phyloP scores from a whole-genome alignment of 2,329 filamentous ascomycete genomes.

The Cadophora luteo-olivacea region DNA sequence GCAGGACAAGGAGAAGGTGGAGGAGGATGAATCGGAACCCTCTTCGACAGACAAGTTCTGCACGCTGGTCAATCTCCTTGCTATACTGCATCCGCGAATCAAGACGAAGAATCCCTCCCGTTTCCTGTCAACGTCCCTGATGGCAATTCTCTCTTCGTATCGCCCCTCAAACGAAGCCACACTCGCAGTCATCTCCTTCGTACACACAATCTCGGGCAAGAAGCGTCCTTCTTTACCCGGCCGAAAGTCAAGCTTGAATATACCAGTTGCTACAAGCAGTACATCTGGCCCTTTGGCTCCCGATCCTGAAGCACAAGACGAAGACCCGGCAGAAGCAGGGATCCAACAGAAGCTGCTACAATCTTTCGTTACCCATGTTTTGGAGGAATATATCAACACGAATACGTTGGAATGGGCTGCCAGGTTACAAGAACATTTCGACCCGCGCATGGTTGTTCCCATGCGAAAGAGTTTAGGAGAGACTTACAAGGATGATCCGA shows the following conservation, averaged over 20 bases:
- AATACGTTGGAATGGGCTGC: conserved; percentile 67
- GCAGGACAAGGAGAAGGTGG: conserved; percentile 31
- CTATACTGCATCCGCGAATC: conserved; percentile 75
- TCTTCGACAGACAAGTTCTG: conserved; percentile 62
- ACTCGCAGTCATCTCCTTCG: conserved; percentile 73
- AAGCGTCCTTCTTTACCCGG: conserved; percentile 68
- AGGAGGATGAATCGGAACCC: conserved; percentile 30
- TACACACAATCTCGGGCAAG: conserved; percentile 71
- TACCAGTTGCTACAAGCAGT: conserved; percentile 60
- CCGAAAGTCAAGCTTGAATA: conserved; percentile 62
- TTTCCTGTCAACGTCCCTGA: conserved; percentile 78
- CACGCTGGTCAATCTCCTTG: conserved; percentile 72
- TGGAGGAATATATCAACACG: conserved; percentile 74
- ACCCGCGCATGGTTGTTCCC: conserved; percentile 68
- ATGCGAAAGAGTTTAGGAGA: conserved; percentile 66
- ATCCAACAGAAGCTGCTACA: conserved; percentile 72
- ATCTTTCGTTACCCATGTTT: conserved; percentile 77
- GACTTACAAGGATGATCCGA: conserved; percentile 68
- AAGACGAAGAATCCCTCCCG: conserved; percentile 79
- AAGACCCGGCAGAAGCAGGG: conserved; percentile 63
- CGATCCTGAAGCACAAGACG: conserved; percentile 63
- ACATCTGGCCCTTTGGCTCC: conserved; percentile 56
- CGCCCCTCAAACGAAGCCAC: conserved; percentile 68
- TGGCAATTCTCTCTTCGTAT: conserved; percentile 73
- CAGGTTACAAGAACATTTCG: conserved; percentile 71